phyloP scores from a whole-genome alignment of 179 eudicot species.

The Carnegiea gigantea region DNA sequence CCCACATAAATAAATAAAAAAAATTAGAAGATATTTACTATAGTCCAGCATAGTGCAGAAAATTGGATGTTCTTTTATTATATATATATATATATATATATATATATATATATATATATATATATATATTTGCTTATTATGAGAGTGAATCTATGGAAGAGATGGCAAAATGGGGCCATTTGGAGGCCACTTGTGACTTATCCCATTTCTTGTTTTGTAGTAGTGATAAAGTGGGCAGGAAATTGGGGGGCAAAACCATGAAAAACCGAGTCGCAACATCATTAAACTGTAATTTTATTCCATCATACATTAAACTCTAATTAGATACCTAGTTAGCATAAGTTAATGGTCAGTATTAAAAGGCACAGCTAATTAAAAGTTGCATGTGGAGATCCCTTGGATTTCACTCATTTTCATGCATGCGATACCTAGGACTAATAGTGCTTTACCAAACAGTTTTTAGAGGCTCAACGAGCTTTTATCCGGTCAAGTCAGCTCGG shows the following conservation, averaged over 20 bases:
- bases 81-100: too few species aligned
- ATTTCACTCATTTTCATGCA: conserved; percentile 8
- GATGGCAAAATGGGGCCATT: not conserved
- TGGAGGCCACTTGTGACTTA: not conserved
- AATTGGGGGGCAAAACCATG: not conserved
- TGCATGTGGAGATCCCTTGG: conserved; percentile 1
- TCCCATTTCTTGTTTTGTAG: not conserved
- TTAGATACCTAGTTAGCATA: not conserved
- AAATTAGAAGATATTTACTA: too few species aligned
- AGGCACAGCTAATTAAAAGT: not conserved
- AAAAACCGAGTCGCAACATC: not conserved
- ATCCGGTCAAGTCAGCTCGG: too few species aligned
- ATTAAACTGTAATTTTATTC: not conserved
- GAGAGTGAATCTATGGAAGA: not conserved
- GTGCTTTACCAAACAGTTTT: too few species aligned
- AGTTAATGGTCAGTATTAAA: not conserved
- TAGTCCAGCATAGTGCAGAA: too few species aligned
- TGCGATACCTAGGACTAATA: not conserved
- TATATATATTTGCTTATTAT: too few species aligned
- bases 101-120: not conserved
- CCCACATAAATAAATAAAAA: too few species aligned
- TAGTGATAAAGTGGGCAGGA: not conserved
- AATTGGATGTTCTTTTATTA: too few species aligned
- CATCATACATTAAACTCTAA: not conserved
- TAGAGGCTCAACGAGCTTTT: too few species aligned